Percentiles rank a stretch among this genome's conserved stretches.
Evolutionary conservation across 768 basidiomycete species (phyloP).

Genomic region (Tricholoma bakamatsutake): DNA sequence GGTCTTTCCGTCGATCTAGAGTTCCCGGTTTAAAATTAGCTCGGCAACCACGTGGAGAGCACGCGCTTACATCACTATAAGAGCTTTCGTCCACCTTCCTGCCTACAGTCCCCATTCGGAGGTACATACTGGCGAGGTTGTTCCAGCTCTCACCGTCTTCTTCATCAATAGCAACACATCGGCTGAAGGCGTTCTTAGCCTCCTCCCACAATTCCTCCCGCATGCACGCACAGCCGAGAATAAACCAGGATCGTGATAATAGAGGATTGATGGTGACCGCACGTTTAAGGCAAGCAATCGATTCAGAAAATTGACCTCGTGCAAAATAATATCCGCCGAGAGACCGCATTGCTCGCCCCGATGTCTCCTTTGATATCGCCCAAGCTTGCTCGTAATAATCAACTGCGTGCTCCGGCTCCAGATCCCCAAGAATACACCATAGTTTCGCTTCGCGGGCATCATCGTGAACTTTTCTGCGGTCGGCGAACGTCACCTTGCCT

Average conservation of each 20-base stretch:
- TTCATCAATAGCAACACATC: constrained; percentile 88
- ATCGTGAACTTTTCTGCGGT: constrained; percentile 45
- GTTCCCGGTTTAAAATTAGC: background rate
- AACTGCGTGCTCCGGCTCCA: constrained; percentile 65
- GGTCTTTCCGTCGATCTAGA: background rate
- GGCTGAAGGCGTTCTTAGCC: constrained; percentile 75
- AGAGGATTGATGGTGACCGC: constrained; percentile 90
- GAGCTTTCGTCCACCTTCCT: constrained; percentile 16
- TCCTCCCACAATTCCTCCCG: constrained; percentile 80
- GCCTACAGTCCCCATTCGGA: constrained; percentile 61
- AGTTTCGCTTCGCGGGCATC: constrained; percentile 79
- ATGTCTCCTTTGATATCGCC: constrained; percentile 72
- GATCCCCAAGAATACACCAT: constrained; percentile 93
- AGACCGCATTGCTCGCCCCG: constrained; percentile 87
- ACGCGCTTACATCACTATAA: constrained; percentile 14
- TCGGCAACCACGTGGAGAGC: constrained; percentile 8
- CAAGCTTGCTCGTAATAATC: constrained; percentile 83
- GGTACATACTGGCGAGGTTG: constrained; percentile 91
- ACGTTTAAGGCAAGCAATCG: constrained; percentile 59
- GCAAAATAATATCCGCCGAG: constrained; percentile 83
- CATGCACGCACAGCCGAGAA: constrained; percentile 88
- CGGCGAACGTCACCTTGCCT: constrained; percentile 44
- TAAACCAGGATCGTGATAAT: constrained; percentile 86
- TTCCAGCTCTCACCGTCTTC: constrained; percentile 99
- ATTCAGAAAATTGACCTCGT: constrained; percentile 52